Evolutionary conservation across 2,329 filamentous ascomycete species (phyloP).

Genomic region (Didymosphaeria variabile): DNA sequence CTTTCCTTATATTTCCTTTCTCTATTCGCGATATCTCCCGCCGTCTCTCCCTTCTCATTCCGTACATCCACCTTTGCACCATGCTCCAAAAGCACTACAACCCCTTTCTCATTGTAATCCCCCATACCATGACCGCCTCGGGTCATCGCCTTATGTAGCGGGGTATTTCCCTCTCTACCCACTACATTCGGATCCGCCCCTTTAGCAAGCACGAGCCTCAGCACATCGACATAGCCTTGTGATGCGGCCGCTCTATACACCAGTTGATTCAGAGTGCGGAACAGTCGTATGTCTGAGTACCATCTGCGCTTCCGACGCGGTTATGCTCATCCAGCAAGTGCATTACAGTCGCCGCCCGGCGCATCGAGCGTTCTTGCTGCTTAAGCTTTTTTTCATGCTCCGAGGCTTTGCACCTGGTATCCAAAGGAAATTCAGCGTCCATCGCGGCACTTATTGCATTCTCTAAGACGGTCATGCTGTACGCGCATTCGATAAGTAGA

Average conservation of each 20-base stretch:
- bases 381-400: background rate
- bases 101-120: background rate
- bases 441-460: background rate
- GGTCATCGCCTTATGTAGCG: background rate
- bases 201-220: constrained; percentile 5
- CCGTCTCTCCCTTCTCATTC: constrained; percentile 4
- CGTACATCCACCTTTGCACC: background rate
- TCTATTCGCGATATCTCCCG: background rate
- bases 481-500: background rate
- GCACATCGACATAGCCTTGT: background rate
- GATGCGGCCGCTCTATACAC: background rate
- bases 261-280: background rate
- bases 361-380: background rate
- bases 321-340: background rate
- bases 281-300: background rate
- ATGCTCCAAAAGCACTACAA: background rate
- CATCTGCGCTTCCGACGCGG: background rate
- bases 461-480: background rate
- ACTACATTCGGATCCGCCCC: constrained; percentile 3
- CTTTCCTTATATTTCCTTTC: background rate
- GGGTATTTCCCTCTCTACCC: background rate
- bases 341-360: background rate
- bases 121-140: background rate
- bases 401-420: background rate
- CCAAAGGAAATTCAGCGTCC: background rate